Evolutionary conservation across 2,329 filamentous ascomycete genomes (phyloP).

Genomic region (Cercospora berteroae): DNA sequence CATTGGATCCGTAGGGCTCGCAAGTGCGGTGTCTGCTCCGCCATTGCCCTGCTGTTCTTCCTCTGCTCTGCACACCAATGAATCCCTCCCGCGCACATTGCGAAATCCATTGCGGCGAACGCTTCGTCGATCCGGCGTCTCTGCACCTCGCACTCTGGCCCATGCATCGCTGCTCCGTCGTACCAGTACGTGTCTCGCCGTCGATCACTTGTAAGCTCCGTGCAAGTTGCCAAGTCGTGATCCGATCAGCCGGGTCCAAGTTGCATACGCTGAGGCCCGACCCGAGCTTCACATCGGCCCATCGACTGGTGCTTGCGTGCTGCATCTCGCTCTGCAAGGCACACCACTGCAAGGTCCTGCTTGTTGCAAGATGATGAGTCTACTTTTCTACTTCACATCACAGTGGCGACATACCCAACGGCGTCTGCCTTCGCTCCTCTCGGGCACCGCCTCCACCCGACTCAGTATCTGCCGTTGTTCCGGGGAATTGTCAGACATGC

Average conservation of each 20-base stretch:
- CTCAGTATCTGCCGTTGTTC: neutral
- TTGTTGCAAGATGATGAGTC: neutral
- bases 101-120: neutral
- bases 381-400: neutral
- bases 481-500: neutral
- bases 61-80: neutral
- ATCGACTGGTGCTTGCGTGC: neutral
- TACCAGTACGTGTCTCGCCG: neutral
- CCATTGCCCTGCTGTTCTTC: neutral
- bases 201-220: neutral
- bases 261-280: neutral
- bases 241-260: neutral
- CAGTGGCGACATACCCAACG: neutral
- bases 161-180: neutral
- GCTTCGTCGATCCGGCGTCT: neutral
- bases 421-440: neutral
- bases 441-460: neutral
- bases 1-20: neutral
- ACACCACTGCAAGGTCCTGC: neutral
- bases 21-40: conserved; percentile 5
- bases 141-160: neutral
- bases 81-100: neutral
- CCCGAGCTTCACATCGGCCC: neutral
- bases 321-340: neutral
- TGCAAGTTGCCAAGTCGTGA: conserved; percentile 1